Evolutionary conservation across 208 protist genomes (phyloP), one percentile per base, ranked within the genome.

Genomic region (Leishmania amazonensis): DNA sequence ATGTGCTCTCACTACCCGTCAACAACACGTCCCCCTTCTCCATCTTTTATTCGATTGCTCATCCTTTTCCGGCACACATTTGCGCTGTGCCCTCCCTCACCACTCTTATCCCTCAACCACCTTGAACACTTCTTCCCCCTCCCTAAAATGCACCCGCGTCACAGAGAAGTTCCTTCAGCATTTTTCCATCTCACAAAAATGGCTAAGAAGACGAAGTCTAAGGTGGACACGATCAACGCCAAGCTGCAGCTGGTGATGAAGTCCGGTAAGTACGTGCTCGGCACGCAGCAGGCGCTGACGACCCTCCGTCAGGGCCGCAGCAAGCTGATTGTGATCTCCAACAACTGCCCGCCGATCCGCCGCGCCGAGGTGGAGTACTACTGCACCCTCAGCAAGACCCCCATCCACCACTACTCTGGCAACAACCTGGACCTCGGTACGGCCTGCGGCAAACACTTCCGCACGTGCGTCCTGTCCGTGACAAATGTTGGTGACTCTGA

Each of bases 341-440:
- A 89, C 95, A 99, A 99, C 97, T 99, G 98, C 96, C 99, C 99
- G 72, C 93, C 99, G 51, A 93, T 99, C 60, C 96, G 98, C 87
- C 99, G 99, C 88, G 99, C 99, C 15, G 99, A 99, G 95, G 96
- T 99, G 78, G 99, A 99, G 96, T 99, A 99, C 96, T 99, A 99
- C 95, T 99, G 99, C 89, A 99, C 99, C 90, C 98, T 99, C 80
- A 95, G 95, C 91, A 99, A 99, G 93, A 99, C 99, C 72, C 89
- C 89, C 65, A 99, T 99, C 78, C 98, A 99, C 92, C 99, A 99
- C 95, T 99, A 99, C 97, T 88, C 93, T 65, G 99, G 99, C 72
- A 99, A 98, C 94, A 98, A 98, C 96, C 96, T 99, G 76, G 99
- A 99, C 86, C 96, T 99, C 45, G 99, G 99, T 57, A 99, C 99